A percentile compares a stretch with the other conserved stretches of the same genome.
These are phyloP conservation scores for Entophlyctis luteolus DNA, from an alignment of 192 early-diverging fungal genomes.

Conservation along the genomic window DNA sequence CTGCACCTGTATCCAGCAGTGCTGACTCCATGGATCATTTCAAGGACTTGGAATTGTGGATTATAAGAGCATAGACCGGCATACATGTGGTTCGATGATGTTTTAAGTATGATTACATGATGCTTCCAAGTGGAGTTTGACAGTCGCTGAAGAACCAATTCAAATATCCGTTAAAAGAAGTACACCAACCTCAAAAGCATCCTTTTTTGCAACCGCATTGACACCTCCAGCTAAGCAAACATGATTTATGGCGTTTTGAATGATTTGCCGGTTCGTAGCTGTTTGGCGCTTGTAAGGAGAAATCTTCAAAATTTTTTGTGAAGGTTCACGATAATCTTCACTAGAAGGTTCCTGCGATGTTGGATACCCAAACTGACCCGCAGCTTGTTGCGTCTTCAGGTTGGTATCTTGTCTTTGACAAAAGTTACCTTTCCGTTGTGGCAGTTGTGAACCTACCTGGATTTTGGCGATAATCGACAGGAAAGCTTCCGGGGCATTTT, in stretches of 20 bases:
- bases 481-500: too few species aligned
- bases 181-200: conserved; percentile 42
- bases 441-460: too few species aligned
- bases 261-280: conserved; percentile 42
- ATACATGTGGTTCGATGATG: conserved; percentile 40
- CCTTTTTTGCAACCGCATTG: conserved; percentile 33
- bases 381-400: too few species aligned
- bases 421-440: too few species aligned
- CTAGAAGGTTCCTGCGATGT: not conserved
- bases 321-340: not conserved
- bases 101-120: conserved; percentile 47
- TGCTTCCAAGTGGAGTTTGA: conserved; percentile 30
- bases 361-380: too few species aligned
- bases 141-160: conserved; percentile 36
- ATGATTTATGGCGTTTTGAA: conserved; percentile 50
- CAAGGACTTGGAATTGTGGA: conserved; percentile 18
- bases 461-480: too few species aligned
- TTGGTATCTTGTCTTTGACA: too few species aligned
- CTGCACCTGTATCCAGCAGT: conserved; percentile 37
- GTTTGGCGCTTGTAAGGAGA: conserved; percentile 5
- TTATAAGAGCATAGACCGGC: conserved; percentile 46
- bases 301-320: not conserved
- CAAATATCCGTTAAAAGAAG: not conserved
- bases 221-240: conserved; percentile 49
- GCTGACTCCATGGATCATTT: conserved; percentile 34